These are phyloP conservation scores for Lentinula guzmanii DNA, from an alignment of 768 basidiomycete genomes.

Conservation along the genomic window DNA sequence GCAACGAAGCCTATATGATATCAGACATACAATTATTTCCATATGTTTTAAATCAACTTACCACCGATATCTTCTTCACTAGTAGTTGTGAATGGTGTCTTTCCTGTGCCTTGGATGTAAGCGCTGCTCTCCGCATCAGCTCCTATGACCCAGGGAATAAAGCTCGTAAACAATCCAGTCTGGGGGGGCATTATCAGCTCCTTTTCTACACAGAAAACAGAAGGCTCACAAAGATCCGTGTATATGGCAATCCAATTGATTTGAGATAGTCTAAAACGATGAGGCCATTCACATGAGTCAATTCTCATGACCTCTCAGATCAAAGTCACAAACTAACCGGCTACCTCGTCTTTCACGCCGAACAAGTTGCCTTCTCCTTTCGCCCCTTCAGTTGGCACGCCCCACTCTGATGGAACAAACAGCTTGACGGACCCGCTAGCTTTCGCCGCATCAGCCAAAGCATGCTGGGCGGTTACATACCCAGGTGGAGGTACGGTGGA, in stretches of 20 bases:
- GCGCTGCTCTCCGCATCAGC: slow-evolving; percentile 19
- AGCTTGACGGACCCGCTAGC: slow-evolving; percentile 25
- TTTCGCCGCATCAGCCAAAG: slow-evolving; percentile 28
- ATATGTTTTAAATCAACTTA: neutral
- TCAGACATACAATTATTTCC: neutral
- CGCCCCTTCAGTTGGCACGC: slow-evolving; percentile 26
- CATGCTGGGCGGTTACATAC: slow-evolving; percentile 16
- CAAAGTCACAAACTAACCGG: slow-evolving; percentile 13
- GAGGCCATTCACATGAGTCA: neutral
- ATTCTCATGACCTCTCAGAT: no score
- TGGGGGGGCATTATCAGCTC: slow-evolving; percentile 22
- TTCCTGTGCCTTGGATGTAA: slow-evolving; percentile 23
- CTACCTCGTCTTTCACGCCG: slow-evolving; percentile 20
- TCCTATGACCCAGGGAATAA: slow-evolving; percentile 20
- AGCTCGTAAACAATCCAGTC: slow-evolving; percentile 7
- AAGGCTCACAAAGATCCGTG: slow-evolving; percentile 24
- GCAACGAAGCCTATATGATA: slow-evolving; percentile 23
- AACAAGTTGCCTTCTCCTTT: slow-evolving; percentile 13
- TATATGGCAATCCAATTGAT: slow-evolving; percentile 20
- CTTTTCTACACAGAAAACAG: neutral
- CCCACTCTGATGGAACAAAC: slow-evolving; percentile 33
- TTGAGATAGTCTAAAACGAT: slow-evolving; percentile 20
- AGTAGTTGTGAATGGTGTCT: slow-evolving; percentile 20
- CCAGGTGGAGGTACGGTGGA: slow-evolving; percentile 22
- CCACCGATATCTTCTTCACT: slow-evolving; percentile 24